Conservation (phyloP, 2,329 filamentous ascomycete genomes). For the Berkeleyomyces basicola region DNA sequence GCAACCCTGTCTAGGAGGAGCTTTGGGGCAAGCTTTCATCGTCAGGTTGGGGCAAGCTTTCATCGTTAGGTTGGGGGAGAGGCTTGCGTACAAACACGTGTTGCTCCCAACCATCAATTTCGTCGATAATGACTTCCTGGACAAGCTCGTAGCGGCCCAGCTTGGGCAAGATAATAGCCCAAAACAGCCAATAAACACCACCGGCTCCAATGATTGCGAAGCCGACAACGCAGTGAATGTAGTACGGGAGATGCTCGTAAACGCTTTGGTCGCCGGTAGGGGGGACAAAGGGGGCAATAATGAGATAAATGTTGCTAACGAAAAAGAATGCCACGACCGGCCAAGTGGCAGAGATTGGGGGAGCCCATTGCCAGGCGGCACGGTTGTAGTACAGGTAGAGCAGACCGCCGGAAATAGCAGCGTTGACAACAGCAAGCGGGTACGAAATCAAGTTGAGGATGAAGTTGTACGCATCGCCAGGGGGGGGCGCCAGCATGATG, state of each 20-base stretch:
- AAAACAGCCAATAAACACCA: slow-evolving; percentile 39
- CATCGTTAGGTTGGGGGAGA: not conserved
- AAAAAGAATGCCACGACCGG: slow-evolving; percentile 42
- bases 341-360: slow-evolving; percentile 36
- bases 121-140: slow-evolving; percentile 35
- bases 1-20: slow-evolving; percentile 5
- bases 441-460: slow-evolving; percentile 47
- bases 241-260: slow-evolving; percentile 39
- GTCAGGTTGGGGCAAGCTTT: not conserved
- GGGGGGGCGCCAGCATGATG: slow-evolving; percentile 49
- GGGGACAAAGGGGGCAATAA: slow-evolving; percentile 41
- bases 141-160: slow-evolving; percentile 39
- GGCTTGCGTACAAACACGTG: slow-evolving; percentile 34
- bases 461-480: slow-evolving; percentile 51
- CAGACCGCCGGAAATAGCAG: slow-evolving; percentile 36
- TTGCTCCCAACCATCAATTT: slow-evolving; percentile 46
- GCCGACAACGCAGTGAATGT: slow-evolving; percentile 40
- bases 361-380: slow-evolving; percentile 32
- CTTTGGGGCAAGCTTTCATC: not conserved
- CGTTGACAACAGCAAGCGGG: slow-evolving; percentile 41
- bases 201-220: slow-evolving; percentile 36
- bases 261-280: slow-evolving; percentile 34
- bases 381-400: slow-evolving; percentile 36
- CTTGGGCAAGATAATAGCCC: slow-evolving; percentile 35
- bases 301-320: slow-evolving; percentile 43